Base-by-base conservation (phyloP, 2,329 filamentous ascomycete genomes). In the Sporothrix phasma region DNA sequence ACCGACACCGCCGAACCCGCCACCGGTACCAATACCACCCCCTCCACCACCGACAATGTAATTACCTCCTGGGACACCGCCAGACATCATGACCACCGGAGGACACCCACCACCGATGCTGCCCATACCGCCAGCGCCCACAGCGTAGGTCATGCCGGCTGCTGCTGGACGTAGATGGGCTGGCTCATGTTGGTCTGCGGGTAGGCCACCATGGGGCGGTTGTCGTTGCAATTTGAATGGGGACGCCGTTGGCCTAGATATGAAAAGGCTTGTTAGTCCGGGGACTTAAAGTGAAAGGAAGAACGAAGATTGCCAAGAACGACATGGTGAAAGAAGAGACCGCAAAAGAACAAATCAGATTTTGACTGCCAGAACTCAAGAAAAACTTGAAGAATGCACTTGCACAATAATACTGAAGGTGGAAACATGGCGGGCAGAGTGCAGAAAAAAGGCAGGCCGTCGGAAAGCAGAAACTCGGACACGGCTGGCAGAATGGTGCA, bases 11-110 rank as follows among this genome's bases (percentile, higher is more conserved):
- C 51, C 59, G 47, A 62, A 17, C 31, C 49, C 41, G 19, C 51
- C 51, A 17, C 15, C 24, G 15, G 49, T 43, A 37, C 45, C 39
- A 51, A 66, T 24, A 49, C 64, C 51, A 67, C 67, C 51, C 67
- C 67, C 65, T 72, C 75, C 78, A 76, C 77, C 77, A 77, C 76
- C 72, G 29, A 56, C 65, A 3, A 47, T 29, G 45, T 47, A 41
- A 26, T 49, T 51, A 46, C 62, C 62, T 37, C 53, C 53, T n/a
- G 63, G 61, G 51, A 64, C 49, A 10, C 62, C 61, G 24, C 66
- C 66, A 17, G 66, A 56, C 65, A 67, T 68, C 61, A 77, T 71
- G 69, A 76, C 68, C 67, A 73, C 73, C 8, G 66, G 47, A 10
- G 65, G 62, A 17, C 58, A 58, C 31, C 53, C 56, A 62, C 68